These are phyloP conservation scores for Ustanciosporium gigantosporum DNA, from an alignment of 1,284 basidiomycete species.

Conservation along the genomic window DNA sequence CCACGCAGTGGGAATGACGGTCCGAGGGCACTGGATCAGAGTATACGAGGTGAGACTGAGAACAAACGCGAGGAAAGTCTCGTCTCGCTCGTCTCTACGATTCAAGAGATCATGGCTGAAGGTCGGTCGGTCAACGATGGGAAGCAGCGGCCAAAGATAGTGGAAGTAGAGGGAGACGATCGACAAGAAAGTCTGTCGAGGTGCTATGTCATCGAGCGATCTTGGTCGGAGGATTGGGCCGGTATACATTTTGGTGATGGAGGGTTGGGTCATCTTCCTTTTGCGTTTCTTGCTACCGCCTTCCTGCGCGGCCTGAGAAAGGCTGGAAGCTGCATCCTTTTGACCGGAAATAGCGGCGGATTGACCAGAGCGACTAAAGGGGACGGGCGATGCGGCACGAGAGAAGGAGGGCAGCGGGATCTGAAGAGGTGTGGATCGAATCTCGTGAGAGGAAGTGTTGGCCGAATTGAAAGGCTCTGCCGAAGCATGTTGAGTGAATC, in stretches of 20 bases:
- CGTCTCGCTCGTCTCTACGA: constrained; percentile 39
- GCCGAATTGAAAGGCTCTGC: not conserved
- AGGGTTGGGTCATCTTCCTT: constrained; percentile 1
- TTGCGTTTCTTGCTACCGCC: not conserved
- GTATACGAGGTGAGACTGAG: constrained; percentile 46
- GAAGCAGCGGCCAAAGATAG: constrained; percentile 42
- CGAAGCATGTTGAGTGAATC: not conserved
- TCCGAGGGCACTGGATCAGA: constrained; percentile 39
- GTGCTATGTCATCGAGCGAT: constrained; percentile 45
- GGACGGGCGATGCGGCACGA: constrained; percentile 18
- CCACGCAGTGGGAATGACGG: constrained; percentile 40
- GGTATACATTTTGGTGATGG: constrained; percentile 18
- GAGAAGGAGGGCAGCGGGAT: constrained; percentile 30
- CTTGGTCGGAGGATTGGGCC: constrained; percentile 36
- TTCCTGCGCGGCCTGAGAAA: not conserved
- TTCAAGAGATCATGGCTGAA: constrained; percentile 43
- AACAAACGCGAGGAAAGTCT: constrained; percentile 38
- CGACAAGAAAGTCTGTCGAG: constrained; percentile 40
- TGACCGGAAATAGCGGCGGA: not conserved
- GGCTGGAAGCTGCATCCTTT: too few species aligned
- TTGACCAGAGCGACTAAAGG: not conserved
- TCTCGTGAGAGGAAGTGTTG: not conserved
- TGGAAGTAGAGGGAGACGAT: constrained; percentile 43
- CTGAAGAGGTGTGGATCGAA: constrained; percentile 6
- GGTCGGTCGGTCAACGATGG: constrained; percentile 35